phyloP scores from a whole-genome alignment of 352 stramenopile genomes.

The Pythium aristosporum region DNA sequence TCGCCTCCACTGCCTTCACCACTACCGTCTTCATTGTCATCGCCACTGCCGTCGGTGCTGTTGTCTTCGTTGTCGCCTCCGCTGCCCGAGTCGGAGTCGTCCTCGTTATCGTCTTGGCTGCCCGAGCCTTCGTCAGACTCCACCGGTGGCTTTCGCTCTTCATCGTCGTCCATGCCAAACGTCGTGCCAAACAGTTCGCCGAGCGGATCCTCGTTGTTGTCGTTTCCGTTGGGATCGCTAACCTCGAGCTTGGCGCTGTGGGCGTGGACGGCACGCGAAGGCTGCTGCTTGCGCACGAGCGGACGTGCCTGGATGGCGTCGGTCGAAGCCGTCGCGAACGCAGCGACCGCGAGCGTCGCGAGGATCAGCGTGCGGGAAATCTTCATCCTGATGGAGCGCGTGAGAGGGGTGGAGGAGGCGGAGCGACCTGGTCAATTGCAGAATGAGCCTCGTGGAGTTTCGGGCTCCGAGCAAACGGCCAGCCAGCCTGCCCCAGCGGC shows the following conservation, averaged over 20 bases:
- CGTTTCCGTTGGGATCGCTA: constrained; percentile 7
- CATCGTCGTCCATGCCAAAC: constrained; percentile 1
- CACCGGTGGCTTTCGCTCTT: neutral
- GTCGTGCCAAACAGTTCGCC: neutral
- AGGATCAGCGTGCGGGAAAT: constrained; percentile 12
- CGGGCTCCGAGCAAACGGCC: neutral
- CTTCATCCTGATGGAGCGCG: constrained; percentile 13
- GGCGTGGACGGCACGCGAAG: neutral
- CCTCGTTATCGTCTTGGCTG: too few species aligned
- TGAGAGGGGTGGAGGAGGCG: neutral
- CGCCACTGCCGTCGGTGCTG: neutral
- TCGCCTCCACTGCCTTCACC: too few species aligned
- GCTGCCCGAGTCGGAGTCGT: constrained; percentile 8
- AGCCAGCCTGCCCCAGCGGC: neutral
- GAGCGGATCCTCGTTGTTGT: neutral
- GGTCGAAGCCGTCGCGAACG: constrained; percentile 7
- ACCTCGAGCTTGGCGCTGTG: neutral
- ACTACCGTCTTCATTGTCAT: constrained; percentile 1
- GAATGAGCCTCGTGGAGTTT: constrained; percentile 6
- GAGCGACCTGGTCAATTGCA: constrained; percentile 4
- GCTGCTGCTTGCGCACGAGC: constrained; percentile 1
- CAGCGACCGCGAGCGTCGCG: constrained; percentile 17
- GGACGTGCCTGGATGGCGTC: neutral
- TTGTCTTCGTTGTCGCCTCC: neutral
- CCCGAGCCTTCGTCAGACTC: too few species aligned